Evolutionary conservation across 352 stramenopile species (phyloP).

Genomic region (Blastocystis sp.): DNA sequence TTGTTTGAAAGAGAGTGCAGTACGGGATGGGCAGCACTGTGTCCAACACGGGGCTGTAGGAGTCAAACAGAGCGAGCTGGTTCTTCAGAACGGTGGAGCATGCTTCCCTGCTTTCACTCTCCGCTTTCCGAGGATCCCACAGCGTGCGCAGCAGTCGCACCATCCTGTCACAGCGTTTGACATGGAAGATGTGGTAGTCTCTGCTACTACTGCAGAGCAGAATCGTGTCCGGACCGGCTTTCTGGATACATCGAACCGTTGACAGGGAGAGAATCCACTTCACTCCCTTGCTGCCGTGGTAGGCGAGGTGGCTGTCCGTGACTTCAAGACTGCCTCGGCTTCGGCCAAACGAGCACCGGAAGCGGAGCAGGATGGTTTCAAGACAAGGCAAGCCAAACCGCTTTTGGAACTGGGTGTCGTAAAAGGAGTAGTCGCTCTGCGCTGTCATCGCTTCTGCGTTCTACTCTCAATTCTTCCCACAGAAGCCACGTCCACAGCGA

Average conservation of each 20-base stretch:
- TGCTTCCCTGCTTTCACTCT: neutral
- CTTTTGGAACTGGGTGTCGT: slow-evolving; percentile 1
- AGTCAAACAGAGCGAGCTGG: neutral
- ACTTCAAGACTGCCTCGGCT: slow-evolving; percentile 29
- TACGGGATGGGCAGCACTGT: neutral
- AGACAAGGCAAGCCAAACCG: neutral
- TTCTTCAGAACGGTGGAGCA: neutral
- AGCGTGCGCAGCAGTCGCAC: neutral
- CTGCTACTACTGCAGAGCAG: neutral
- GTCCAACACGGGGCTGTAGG: neutral
- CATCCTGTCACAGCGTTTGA: neutral
- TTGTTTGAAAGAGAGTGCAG: neutral
- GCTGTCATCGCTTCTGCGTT: neutral
- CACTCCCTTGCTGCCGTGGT: neutral
- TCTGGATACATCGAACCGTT: neutral
- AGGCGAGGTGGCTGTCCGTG: neutral
- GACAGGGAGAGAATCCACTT: neutral
- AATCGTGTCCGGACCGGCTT: neutral
- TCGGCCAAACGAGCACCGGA: slow-evolving; percentile 15
- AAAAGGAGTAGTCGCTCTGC: neutral
- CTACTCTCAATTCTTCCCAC: neutral
- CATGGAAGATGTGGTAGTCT: neutral
- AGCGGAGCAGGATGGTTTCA: slow-evolving; percentile 36
- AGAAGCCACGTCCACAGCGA: neutral
- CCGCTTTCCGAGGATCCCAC: neutral